Evolutionary conservation across 139 green algal genomes (phyloP).

Genomic region (Micromonas pusilla): DNA sequence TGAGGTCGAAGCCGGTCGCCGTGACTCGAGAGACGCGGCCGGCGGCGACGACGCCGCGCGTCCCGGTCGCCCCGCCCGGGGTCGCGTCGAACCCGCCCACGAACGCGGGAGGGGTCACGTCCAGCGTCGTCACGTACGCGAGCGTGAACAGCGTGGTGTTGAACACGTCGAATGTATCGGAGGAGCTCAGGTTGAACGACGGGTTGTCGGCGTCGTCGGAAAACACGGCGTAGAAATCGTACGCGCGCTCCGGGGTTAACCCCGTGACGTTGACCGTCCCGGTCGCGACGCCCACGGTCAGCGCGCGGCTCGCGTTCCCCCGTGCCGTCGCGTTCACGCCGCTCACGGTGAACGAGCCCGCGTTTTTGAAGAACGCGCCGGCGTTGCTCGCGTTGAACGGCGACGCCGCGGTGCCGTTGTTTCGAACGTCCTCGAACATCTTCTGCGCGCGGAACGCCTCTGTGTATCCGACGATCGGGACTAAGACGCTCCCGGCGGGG

Average conservation of each 20-base stretch:
- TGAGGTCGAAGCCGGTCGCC: neutral
- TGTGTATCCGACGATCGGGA: too few species aligned
- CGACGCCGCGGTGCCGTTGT: too few species aligned
- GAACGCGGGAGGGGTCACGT: constrained; percentile 12
- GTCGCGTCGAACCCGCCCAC: neutral
- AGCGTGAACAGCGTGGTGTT: neutral
- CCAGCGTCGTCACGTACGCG: neutral
- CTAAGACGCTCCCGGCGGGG: neutral
- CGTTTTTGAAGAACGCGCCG: too few species aligned
- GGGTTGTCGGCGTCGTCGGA: neutral
- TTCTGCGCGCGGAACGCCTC: too few species aligned
- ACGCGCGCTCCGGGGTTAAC: neutral
- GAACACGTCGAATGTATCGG: too few species aligned
- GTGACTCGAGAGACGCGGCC: too few species aligned
- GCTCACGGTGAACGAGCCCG: neutral
- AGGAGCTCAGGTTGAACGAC: neutral
- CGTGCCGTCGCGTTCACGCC: neutral
- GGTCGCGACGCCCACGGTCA: neutral
- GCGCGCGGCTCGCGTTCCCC: too few species aligned
- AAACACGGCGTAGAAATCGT: neutral
- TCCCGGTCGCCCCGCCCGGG: neutral
- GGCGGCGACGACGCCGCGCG: too few species aligned
- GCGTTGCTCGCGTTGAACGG: too few species aligned
- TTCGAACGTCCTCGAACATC: too few species aligned
- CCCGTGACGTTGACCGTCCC: neutral